Evolutionary conservation across 2,329 filamentous ascomycete genomes (phyloP).

Genomic region (Eutypella sp.): DNA sequence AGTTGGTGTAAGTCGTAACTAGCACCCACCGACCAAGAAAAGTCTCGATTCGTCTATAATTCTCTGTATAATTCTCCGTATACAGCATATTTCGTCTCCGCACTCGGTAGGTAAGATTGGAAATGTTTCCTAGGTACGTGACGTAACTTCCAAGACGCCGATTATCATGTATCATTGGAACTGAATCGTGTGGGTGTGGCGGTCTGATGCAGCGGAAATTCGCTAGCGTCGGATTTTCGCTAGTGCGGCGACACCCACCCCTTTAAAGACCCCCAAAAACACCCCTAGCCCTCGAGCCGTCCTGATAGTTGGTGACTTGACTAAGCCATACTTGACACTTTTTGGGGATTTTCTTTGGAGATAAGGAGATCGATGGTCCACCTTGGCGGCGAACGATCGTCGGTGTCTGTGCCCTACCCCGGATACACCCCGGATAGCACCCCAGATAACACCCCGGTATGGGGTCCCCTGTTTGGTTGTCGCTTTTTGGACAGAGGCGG

Average conservation of each 20-base stretch:
- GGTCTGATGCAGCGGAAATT: slow-evolving; percentile 1
- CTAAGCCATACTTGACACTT: too few relatives aligned
- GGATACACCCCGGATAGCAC: neutral
- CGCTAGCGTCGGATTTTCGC: slow-evolving; percentile 4
- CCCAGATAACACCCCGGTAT: neutral
- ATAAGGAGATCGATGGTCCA: neutral
- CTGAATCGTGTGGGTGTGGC: neutral
- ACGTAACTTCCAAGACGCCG: neutral
- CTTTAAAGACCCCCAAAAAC: neutral
- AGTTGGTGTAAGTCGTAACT: neutral
- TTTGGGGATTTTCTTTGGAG: too few relatives aligned
- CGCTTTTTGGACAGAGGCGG: neutral
- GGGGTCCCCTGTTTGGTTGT: neutral
- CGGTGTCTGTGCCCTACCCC: neutral
- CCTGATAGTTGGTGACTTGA: neutral
- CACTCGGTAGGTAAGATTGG: neutral
- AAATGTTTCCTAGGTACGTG: neutral
- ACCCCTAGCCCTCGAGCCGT: neutral
- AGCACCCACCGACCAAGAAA: neutral
- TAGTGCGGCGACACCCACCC: neutral
- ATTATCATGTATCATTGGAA: neutral
- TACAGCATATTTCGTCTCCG: neutral
- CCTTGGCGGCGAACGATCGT: neutral
- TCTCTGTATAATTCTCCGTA: neutral
- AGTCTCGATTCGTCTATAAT: neutral